Percentiles rank a stretch among this genome's conserved stretches.
Evolutionary conservation across 2,329 filamentous ascomycete genomes (phyloP).

Genomic region (Polytolypa hystricis): DNA sequence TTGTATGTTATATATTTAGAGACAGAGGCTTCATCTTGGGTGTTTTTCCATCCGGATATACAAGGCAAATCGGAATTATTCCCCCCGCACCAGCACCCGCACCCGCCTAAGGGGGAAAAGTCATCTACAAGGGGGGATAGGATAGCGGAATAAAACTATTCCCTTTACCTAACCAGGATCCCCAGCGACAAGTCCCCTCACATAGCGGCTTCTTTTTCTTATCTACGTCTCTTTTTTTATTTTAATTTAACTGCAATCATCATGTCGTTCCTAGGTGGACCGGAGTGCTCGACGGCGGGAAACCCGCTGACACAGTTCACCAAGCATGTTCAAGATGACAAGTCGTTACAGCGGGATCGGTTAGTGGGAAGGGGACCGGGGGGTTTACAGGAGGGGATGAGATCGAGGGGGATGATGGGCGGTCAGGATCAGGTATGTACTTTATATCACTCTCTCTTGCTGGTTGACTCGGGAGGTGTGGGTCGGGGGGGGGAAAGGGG

Average conservation of each 20-base stretch:
- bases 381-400: conserved; percentile 63
- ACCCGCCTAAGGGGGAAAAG: no score
- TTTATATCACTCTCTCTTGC: background rate
- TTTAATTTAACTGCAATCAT: conserved; percentile 12
- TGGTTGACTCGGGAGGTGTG: background rate
- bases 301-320: conserved; percentile 97
- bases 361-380: conserved; percentile 64
- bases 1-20: no score
- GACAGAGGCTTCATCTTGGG: no score
- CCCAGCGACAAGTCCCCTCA: no score
- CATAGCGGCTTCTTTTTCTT: no score
- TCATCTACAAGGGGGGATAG: no score
- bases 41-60: no score
- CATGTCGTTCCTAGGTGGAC: conserved; percentile 94
- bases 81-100: no score
- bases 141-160: no score
- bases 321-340: conserved; percentile 94
- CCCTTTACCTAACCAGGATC: no score
- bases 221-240: background rate
- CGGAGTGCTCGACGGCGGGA: conserved; percentile 90
- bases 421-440: conserved; percentile 62
- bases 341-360: conserved; percentile 82
- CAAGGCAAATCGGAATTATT: no score
- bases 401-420: conserved; percentile 56
- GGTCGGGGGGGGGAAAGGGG: conserved; percentile 2